Evolutionary conservation across 306 rosid genomes (phyloP).

Genomic region (Hippophae tibetana): DNA sequence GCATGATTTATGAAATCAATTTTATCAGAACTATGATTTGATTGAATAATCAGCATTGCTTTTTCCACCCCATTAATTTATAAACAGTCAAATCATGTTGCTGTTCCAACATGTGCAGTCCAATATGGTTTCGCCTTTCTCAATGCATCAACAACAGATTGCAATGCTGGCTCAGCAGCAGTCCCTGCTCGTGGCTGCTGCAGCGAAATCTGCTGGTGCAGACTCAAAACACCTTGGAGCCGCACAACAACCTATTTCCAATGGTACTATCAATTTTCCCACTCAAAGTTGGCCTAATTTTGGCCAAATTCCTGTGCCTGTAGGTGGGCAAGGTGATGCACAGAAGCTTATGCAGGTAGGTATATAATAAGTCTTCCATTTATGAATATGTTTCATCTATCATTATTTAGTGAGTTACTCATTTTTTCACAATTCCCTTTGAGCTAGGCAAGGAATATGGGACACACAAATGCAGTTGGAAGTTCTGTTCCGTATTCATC

Average conservation of each 20-base stretch:
- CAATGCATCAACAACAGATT: constrained; percentile 89
- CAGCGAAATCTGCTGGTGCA: constrained; percentile 53
- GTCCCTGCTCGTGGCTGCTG: constrained; percentile 82
- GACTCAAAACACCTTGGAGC: constrained; percentile 36
- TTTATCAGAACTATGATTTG: too few species aligned
- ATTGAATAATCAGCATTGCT: too few species aligned
- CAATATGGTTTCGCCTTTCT: constrained; percentile 74
- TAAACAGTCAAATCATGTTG: constrained; percentile 14
- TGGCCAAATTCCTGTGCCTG: constrained; percentile 57
- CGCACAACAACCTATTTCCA: constrained; percentile 38
- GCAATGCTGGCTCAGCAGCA: constrained; percentile 89
- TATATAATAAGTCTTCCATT: constrained; percentile 12
- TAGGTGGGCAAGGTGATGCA: constrained; percentile 45
- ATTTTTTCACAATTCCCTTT: constrained; percentile 20
- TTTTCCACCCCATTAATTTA: constrained; percentile 9
- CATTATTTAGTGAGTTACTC: constrained; percentile 3
- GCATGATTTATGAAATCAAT: not conserved
- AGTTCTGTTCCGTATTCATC: constrained; percentile 56
- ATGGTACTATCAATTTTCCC: constrained; percentile 35
- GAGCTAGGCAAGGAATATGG: constrained; percentile 44
- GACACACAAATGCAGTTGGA: constrained; percentile 41
- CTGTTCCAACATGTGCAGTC: constrained; percentile 53
- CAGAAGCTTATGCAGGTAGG: constrained; percentile 58
- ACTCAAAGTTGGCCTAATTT: constrained; percentile 64
- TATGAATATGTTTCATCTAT: constrained; percentile 10